These are phyloP conservation scores for Trametes elegans DNA, from an alignment of 768 basidiomycete species.

Conservation along the genomic window DNA sequence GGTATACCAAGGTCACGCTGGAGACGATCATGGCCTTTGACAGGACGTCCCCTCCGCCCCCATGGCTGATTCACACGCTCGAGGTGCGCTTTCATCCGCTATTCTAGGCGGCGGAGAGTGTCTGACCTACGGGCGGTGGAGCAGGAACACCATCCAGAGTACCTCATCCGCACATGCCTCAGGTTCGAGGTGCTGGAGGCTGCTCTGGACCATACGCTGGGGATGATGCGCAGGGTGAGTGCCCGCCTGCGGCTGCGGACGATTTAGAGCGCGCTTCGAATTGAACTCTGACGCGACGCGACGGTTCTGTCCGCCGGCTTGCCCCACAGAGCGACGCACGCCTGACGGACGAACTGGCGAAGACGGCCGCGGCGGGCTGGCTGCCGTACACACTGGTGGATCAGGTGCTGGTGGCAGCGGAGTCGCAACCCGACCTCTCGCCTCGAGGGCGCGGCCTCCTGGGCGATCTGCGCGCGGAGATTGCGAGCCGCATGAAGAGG, in stretches of 20 bases:
- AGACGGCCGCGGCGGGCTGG: constrained; percentile 65
- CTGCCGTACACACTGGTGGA: constrained; percentile 83
- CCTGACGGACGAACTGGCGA: constrained; percentile 50
- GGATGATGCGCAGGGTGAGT: constrained; percentile 71
- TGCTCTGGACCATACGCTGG: constrained; percentile 71
- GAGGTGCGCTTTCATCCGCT: constrained; percentile 45
- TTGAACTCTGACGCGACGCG: neutral
- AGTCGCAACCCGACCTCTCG: constrained; percentile 49
- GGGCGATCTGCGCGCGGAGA: constrained; percentile 53
- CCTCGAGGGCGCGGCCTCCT: constrained; percentile 40
- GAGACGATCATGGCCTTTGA: constrained; percentile 76
- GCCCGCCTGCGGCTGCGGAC: constrained; percentile 6
- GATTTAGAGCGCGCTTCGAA: constrained; percentile 1
- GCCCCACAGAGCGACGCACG: constrained; percentile 48
- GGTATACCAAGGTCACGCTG: constrained; percentile 73
- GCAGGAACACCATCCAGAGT: constrained; percentile 76
- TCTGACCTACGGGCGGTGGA: neutral
- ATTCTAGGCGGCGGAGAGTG: neutral
- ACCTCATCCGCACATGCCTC: constrained; percentile 75
- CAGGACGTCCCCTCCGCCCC: constrained; percentile 60
- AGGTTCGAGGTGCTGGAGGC: constrained; percentile 77
- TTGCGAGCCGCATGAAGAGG: constrained; percentile 63
- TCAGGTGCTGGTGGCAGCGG: constrained; percentile 69
- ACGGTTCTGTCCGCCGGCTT: neutral
- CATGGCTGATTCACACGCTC: constrained; percentile 78